These are phyloP conservation scores for Massospora cicadina DNA, from an alignment of 371 early-diverging fungal species.

Conservation along the genomic window DNA sequence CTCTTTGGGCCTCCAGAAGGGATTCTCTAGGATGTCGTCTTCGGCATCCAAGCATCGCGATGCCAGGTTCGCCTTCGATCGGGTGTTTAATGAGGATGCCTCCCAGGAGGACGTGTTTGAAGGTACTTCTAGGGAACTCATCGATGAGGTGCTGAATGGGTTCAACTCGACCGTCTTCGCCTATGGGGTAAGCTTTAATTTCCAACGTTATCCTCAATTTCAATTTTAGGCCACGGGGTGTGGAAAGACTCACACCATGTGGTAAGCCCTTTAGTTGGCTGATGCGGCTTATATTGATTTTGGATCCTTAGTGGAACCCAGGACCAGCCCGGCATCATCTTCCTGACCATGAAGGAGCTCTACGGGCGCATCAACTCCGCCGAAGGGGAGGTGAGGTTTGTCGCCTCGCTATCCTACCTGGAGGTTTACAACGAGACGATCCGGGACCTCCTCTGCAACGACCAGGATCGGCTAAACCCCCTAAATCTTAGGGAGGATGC, in stretches of 20 bases:
- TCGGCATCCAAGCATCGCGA: conserved; percentile 17
- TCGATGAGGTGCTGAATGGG: conserved; percentile 31
- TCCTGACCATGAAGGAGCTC: conserved; percentile 48
- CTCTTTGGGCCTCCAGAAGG: neutral
- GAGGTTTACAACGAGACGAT: conserved; percentile 96
- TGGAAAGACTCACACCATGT: conserved; percentile 58
- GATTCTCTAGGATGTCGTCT: conserved; percentile 12
- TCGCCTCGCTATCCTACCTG: conserved; percentile 55
- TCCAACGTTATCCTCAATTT: neutral
- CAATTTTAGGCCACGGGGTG: conserved; percentile 45
- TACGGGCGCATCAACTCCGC: conserved; percentile 32
- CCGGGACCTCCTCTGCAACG: conserved; percentile 53
- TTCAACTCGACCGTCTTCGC: conserved; percentile 58
- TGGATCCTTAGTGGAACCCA: conserved; percentile 34
- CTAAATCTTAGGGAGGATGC: conserved; percentile 60
- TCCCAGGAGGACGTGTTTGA: conserved; percentile 35
- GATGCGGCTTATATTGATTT: conserved; percentile 46
- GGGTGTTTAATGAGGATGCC: conserved; percentile 31
- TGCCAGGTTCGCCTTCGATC: conserved; percentile 34
- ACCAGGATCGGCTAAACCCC: conserved; percentile 13
- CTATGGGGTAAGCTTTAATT: conserved; percentile 26
- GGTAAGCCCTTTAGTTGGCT: conserved; percentile 23
- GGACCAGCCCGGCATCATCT: conserved; percentile 57
- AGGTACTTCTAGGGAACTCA: conserved; percentile 25
- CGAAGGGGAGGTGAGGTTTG: conserved; percentile 25